Evolutionary conservation across 352 stramenopile genomes (phyloP).

Genomic region (Plasmopara halstedii): DNA sequence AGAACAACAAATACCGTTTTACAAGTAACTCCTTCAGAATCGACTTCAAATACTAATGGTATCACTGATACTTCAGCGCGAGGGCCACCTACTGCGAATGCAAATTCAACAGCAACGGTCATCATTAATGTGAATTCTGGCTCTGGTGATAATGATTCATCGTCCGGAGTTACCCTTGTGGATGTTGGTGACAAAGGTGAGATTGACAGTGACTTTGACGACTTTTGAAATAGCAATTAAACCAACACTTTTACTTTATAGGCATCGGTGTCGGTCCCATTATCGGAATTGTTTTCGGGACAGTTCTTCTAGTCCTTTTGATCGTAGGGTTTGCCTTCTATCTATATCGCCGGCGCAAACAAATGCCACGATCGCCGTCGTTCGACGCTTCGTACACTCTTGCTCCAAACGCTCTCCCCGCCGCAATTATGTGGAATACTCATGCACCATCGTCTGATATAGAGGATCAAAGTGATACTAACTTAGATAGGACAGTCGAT

Average conservation of each 20-base stretch:
- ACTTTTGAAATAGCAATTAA: not conserved
- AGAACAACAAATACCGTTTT: conserved; percentile 3
- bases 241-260: conserved; percentile 2
- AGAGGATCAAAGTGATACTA: conserved; percentile 6
- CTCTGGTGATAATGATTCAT: conserved; percentile 7
- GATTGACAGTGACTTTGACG: not conserved
- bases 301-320: conserved; percentile 11
- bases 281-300: conserved; percentile 13
- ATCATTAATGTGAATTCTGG: conserved; percentile 10
- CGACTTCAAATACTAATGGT: conserved; percentile 4
- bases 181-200: conserved; percentile 10
- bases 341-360: conserved; percentile 16
- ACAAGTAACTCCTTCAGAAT: conserved; percentile 3
- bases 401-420: conserved; percentile 6
- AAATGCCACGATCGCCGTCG: conserved; percentile 6
- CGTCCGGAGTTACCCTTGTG: conserved; percentile 2
- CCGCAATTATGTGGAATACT: conserved; percentile 10
- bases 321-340: conserved; percentile 16
- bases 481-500: conserved; percentile 21
- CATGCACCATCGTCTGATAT: conserved; percentile 8
- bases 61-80: conserved; percentile 2
- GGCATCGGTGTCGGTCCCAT: conserved; percentile 14
- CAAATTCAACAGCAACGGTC: conserved; percentile 18
- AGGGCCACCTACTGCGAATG: conserved; percentile 9
- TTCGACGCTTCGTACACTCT: conserved; percentile 16